phyloP scores from a whole-genome alignment of 148 eudicot genomes.

The Vaccinium vitisidaea region DNA sequence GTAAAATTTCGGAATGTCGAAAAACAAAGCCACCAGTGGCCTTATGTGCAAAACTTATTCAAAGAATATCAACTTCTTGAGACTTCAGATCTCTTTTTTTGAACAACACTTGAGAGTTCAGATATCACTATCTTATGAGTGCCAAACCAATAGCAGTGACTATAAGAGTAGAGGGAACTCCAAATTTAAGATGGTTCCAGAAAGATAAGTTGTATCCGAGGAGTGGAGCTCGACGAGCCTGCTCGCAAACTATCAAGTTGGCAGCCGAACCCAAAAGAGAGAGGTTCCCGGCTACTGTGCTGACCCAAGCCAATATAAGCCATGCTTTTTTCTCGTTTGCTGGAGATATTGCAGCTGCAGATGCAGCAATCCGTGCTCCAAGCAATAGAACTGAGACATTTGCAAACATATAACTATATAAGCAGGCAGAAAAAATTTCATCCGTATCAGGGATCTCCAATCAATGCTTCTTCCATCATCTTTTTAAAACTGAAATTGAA shows the following conservation, averaged over 20 bases:
- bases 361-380: slow-evolving; percentile 77
- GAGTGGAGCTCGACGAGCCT: slow-evolving; percentile 74
- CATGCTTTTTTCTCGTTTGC: slow-evolving; percentile 74
- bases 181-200: slow-evolving; percentile 83
- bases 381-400: slow-evolving; percentile 60
- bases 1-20: not conserved
- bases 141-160: slow-evolving; percentile 77
- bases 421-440: not conserved
- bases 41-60: not conserved
- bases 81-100: not conserved
- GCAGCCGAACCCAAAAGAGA: slow-evolving; percentile 91
- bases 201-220: slow-evolving; percentile 68
- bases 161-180: slow-evolving; percentile 81
- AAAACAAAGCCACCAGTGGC: too few relatives aligned
- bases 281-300: slow-evolving; percentile 90
- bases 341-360: slow-evolving; percentile 73
- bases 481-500: not conserved
- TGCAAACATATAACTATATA: not conserved
- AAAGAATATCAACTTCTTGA: not conserved
- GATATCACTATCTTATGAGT: slow-evolving; percentile 40
- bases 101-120: not conserved
- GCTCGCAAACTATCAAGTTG: slow-evolving; percentile 90
- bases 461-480: not conserved
- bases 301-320: slow-evolving; percentile 93
- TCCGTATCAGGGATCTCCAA: not conserved